phyloP scores from a whole-genome alignment of 1,139 yeast genomes.

The Yamadazyma atlantica region DNA sequence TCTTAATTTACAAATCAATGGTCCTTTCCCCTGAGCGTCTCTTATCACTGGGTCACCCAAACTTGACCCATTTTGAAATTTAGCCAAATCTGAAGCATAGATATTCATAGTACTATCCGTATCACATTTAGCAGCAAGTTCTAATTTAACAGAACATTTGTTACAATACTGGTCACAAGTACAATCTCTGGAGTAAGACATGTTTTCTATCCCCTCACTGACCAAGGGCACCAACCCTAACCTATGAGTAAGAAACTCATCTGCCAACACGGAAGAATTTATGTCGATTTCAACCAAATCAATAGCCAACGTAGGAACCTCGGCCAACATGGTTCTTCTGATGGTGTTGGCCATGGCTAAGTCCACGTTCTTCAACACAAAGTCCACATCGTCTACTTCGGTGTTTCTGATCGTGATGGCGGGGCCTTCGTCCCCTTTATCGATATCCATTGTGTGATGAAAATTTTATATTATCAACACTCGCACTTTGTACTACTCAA shows the following conservation, averaged over 20 bases:
- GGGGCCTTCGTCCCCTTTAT: constrained; percentile 49
- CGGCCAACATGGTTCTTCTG: constrained; percentile 90
- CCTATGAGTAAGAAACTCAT: constrained; percentile 92
- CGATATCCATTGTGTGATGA: constrained; percentile 35
- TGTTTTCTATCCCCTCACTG: constrained; percentile 76
- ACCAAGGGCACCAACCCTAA: constrained; percentile 88
- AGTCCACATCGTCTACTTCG: constrained; percentile 84
- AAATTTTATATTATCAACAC: background rate
- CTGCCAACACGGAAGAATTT: constrained; percentile 94
- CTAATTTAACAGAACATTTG: constrained; percentile 86
- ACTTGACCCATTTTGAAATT: constrained; percentile 44
- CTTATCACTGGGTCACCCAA: constrained; percentile 84
- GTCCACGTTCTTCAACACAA: constrained; percentile 85
- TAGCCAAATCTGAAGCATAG: constrained; percentile 80
- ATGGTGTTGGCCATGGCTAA: constrained; percentile 89
- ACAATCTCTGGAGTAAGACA: constrained; percentile 88
- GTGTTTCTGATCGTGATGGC: constrained; percentile 86
- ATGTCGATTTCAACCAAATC: constrained; percentile 93
- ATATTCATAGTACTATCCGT: constrained; percentile 87
- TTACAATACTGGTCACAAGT: constrained; percentile 98
- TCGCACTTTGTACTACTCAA: no score
- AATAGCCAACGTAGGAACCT: constrained; percentile 93
- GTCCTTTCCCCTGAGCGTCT: constrained; percentile 78
- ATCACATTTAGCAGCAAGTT: constrained; percentile 84
- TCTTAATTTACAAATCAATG: constrained; percentile 84